Evolutionary conservation across 495 filamentous ascomycete genomes (phyloP), one percentile per base, ranked within the genome.

Genomic region (Xeromyces bisporus): DNA sequence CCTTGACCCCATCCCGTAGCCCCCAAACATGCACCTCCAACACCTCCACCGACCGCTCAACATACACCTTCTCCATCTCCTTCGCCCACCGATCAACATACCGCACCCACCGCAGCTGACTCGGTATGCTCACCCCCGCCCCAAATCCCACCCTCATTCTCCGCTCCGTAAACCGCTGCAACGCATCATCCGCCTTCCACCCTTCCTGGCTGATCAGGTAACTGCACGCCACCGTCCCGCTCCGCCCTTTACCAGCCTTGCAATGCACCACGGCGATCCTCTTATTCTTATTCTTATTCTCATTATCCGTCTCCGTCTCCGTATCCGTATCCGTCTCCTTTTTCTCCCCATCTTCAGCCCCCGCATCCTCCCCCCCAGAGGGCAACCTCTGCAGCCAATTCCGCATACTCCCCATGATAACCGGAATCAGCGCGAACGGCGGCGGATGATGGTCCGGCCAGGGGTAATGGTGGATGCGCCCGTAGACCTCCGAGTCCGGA

Each of bases 401-500:
- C 31, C 77, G 66, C 85, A 96, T 93, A 39, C 77, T 75, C 4
- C 69, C 84, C 62, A 93, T 69, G n/a, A 93, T 81, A 44, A 75
- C 61, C 1, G 84, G 86, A 14, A 96, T 76, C 9, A 93, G 55
- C 18, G 70, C 67, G 44, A 97, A 96, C 2, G 91, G 89, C 35
- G 89, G 89, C 18, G 89, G 91, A 49, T 96, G 89, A 47, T 97
- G 89, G 49, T 97, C 89, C 0, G 91, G 91, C 69, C 80, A 97
- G 1, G 89, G 89, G 41, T 79, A 94, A 56, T 96, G 89, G 38
- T 75, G 67, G 28, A 96, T 73, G 0, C 85, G 60, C 17, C 68
- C 64, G 44, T 86, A 80, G 1, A 97, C 85, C 34, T 89, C 86
- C 15, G 66, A 66, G 49, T 96, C 89, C 0, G 80, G 81, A 43